phyloP scores from a whole-genome alignment of 2,329 filamentous ascomycete genomes.

The Pseudogymnoascus sp. region DNA sequence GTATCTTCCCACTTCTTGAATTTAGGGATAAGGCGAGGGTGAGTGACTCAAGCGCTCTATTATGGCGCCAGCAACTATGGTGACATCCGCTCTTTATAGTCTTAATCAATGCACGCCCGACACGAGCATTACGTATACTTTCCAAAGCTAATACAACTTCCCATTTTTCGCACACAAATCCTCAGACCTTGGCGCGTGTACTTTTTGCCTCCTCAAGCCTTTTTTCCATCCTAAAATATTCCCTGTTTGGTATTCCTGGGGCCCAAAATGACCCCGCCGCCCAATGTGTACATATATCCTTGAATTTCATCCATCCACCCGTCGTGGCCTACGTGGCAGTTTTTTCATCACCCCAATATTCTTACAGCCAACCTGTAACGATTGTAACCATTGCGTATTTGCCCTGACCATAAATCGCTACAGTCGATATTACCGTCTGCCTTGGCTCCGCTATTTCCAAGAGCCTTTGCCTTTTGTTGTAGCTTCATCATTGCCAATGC shows the following conservation, averaged over 20 bases:
- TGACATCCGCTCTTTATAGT: not conserved
- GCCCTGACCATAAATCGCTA: not conserved
- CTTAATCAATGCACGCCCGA: not conserved
- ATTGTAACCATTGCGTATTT: not conserved
- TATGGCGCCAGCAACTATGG: not conserved
- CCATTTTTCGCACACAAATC: not conserved
- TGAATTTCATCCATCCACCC: not conserved
- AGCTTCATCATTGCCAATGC: not conserved
- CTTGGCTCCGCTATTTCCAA: not conserved
- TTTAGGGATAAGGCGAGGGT: not conserved
- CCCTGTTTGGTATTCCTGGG: not conserved
- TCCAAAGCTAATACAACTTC: not conserved
- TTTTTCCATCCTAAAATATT: not conserved
- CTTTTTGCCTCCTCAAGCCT: not conserved
- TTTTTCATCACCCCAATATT: not conserved
- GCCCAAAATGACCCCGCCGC: not conserved
- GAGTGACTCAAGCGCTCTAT: not conserved
- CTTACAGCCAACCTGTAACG: not conserved
- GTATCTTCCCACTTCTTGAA: not conserved
- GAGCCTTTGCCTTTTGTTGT: not conserved
- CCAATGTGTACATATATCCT: not conserved
- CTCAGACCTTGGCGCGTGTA: not conserved
- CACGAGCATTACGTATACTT: not conserved
- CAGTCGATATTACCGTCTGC: not conserved
- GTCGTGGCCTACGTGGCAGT: not conserved